Evolutionary conservation across 2,329 filamentous ascomycete species (phyloP).

Genomic region (Trichoderma atrobrunneum): DNA sequence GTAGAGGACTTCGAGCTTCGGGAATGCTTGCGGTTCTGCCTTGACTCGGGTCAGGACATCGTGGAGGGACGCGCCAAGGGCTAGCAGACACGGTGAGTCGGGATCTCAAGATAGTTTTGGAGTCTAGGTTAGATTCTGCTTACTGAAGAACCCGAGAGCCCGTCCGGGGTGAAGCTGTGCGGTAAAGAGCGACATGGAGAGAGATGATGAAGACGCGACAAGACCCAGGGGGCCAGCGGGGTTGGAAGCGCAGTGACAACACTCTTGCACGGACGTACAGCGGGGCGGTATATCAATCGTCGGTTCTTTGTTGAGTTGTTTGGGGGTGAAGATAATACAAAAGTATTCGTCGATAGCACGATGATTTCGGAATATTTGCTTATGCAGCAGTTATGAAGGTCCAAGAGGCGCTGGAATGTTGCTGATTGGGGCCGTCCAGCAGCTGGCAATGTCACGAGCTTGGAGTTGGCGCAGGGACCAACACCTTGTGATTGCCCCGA

Average conservation of each 20-base stretch:
- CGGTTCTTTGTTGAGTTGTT: neutral
- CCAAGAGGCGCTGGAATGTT: neutral
- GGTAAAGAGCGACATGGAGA: slow-evolving; percentile 48
- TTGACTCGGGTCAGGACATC: slow-evolving; percentile 86
- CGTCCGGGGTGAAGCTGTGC: slow-evolving; percentile 66
- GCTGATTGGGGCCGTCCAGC: neutral
- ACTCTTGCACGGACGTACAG: neutral
- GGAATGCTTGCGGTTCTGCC: slow-evolving; percentile 77
- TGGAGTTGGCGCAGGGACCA: slow-evolving; percentile 19
- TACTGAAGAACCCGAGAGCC: slow-evolving; percentile 60
- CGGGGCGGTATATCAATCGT: neutral
- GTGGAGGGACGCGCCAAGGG: slow-evolving; percentile 86
- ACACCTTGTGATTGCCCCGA: slow-evolving; percentile 17
- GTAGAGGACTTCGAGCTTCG: slow-evolving; percentile 78
- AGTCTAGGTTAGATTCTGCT: neutral
- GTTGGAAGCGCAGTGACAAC: slow-evolving; percentile 7
- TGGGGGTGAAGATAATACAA: neutral
- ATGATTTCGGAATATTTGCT: neutral
- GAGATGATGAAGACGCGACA: slow-evolving; percentile 2
- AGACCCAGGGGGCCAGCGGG: slow-evolving; percentile 10
- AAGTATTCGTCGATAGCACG: neutral
- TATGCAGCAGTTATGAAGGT: neutral
- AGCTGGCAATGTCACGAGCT: slow-evolving; percentile 20
- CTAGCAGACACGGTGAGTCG: slow-evolving; percentile 44
- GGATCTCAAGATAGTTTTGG: neutral